These are phyloP conservation scores for Strobilomyces dryophilus DNA, from an alignment of 768 basidiomycete species.

Conservation along the genomic window DNA sequence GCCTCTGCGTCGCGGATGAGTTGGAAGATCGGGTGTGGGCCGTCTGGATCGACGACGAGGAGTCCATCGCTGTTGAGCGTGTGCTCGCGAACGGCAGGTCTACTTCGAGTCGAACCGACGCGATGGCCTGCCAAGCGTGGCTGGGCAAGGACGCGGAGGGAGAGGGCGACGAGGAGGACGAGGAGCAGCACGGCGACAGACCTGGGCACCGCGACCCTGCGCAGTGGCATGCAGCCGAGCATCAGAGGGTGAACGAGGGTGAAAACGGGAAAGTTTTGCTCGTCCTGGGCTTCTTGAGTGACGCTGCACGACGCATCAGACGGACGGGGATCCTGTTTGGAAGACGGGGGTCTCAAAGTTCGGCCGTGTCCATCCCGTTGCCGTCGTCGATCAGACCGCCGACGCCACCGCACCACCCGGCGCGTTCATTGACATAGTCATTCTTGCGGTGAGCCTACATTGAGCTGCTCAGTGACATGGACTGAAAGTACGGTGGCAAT, in stretches of 20 bases:
- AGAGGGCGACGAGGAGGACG: neutral
- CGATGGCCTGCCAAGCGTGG: too few relatives aligned
- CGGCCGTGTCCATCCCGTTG: too few relatives aligned
- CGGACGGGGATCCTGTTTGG: too few relatives aligned
- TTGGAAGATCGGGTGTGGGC: conserved; percentile 41
- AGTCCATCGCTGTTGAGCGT: conserved; percentile 26
- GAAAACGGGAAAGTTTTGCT: too few relatives aligned
- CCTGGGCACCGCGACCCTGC: neutral
- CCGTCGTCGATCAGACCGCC: too few relatives aligned
- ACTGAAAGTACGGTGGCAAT: too few relatives aligned
- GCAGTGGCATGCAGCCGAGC: neutral
- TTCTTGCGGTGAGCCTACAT: too few relatives aligned
- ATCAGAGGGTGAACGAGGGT: neutral
- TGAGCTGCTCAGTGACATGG: too few relatives aligned
- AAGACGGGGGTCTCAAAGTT: neutral
- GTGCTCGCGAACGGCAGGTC: conserved; percentile 14
- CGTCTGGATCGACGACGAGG: conserved; percentile 31
- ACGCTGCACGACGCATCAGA: too few relatives aligned
- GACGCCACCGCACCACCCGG: too few relatives aligned
- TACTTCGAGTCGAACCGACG: neutral
- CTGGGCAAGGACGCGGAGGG: neutral
- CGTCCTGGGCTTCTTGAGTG: too few relatives aligned
- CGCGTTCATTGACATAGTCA: too few relatives aligned
- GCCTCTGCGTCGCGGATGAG: conserved; percentile 35
- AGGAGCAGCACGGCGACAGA: neutral